Evolutionary conservation across 2,329 filamentous ascomycete genomes (phyloP).

Genomic region (Penicillium brasilianum): DNA sequence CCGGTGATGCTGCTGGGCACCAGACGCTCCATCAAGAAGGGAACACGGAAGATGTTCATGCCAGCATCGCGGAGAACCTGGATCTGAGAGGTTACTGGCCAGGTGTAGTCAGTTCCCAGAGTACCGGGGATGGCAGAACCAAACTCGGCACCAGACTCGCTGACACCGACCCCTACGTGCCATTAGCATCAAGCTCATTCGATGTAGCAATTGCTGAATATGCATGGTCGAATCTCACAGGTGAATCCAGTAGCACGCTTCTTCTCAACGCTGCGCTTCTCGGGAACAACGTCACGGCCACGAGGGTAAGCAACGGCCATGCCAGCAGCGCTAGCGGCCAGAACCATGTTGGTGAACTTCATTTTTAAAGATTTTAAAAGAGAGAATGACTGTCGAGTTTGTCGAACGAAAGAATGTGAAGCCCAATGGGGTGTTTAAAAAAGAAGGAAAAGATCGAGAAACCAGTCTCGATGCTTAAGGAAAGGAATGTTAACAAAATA

Average conservation of each 20-base stretch:
- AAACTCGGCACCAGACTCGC: constrained; percentile 27
- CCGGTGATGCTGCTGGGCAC: constrained; percentile 28
- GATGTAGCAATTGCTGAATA: background rate
- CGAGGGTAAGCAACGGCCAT: constrained; percentile 33
- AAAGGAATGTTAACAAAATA: constrained; percentile 22
- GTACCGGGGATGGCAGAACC: constrained; percentile 22
- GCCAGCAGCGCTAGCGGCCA: constrained; percentile 37
- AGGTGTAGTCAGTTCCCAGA: constrained; percentile 28
- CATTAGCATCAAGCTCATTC: background rate
- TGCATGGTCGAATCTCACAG: constrained; percentile 17
- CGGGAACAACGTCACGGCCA: constrained; percentile 22
- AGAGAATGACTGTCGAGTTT: constrained; percentile 34
- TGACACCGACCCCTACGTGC: constrained; percentile 23
- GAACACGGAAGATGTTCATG: constrained; percentile 36
- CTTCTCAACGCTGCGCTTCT: constrained; percentile 28
- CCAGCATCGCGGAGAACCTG: constrained; percentile 27
- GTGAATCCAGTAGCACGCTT: constrained; percentile 38
- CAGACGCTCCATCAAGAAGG: constrained; percentile 35
- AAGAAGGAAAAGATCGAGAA: constrained; percentile 27
- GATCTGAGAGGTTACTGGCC: constrained; percentile 30
- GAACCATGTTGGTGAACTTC: constrained; percentile 37
- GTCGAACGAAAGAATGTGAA: constrained; percentile 25
- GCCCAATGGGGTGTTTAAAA: constrained; percentile 7
- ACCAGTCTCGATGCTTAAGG: constrained; percentile 30
- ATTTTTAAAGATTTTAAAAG: constrained; percentile 25